phyloP scores from a whole-genome alignment of 768 basidiomycete genomes.

The Daedalea quercina region DNA sequence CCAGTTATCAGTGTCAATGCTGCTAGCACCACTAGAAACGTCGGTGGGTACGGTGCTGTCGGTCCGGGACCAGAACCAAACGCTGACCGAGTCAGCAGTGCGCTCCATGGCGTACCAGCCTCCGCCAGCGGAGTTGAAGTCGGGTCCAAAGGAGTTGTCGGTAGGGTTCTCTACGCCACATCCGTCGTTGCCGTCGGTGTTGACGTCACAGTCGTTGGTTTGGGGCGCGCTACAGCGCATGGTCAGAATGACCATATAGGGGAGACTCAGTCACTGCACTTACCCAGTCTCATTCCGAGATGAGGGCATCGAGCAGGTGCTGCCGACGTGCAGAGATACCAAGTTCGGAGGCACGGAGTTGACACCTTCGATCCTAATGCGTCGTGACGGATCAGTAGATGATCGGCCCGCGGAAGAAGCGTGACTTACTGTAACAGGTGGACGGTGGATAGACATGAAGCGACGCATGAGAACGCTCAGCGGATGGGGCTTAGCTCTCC shows the following conservation, averaged over 20 bases:
- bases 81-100: slow-evolving; percentile 47
- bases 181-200: slow-evolving; percentile 43
- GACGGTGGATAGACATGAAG: not conserved
- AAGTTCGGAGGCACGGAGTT: slow-evolving; percentile 48
- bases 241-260: too few species aligned
- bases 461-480: not conserved
- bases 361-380: slow-evolving; percentile 40
- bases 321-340: slow-evolving; percentile 49
- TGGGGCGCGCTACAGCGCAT: slow-evolving; percentile 22
- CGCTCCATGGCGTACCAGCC: slow-evolving; percentile 65
- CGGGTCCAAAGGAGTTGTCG: slow-evolving; percentile 46
- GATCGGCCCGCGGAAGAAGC: not conserved
- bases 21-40: slow-evolving; percentile 32
- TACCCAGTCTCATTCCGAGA: slow-evolving; percentile 37
- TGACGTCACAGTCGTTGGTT: slow-evolving; percentile 42
- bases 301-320: slow-evolving; percentile 50
- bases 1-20: slow-evolving; percentile 47
- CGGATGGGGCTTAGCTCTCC: not conserved
- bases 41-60: slow-evolving; percentile 38
- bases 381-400: not conserved
- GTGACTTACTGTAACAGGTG: not conserved
- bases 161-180: slow-evolving; percentile 42
- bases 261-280: not conserved
- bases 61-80: slow-evolving; percentile 66
- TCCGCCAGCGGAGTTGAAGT: slow-evolving; percentile 53